Evolutionary conservation across 257 asterid species (phyloP), one percentile per base, ranked within the genome.

Genomic region (Gardenia jasminoides): DNA sequence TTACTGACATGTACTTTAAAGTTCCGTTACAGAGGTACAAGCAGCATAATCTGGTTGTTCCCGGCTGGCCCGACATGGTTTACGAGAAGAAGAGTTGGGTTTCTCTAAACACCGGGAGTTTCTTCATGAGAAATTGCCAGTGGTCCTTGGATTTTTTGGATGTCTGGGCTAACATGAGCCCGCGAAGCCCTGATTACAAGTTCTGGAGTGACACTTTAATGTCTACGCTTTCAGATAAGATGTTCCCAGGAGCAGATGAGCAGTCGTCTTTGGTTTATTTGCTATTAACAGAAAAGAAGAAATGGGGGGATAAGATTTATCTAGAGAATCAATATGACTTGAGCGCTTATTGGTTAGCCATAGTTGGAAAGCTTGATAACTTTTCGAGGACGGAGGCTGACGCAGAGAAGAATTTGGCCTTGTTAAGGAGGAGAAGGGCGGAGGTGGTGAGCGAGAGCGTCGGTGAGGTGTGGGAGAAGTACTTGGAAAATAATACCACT

Each of bases 111-210:
- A 56, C 82, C 7, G 82, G 78, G 47, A 72, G 69, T 33, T 79
- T 79, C 31, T 59, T 79, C 24, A 69, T 72, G 44, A 43, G 82
- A 39, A 79, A 72, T 31, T 71, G 78, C 31, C 78, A 79, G 47
- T 79, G 82, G 82, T 79, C 78, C 7, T 9, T 79, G 44, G 82
- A 79, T 46, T 72, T 79, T 33, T 12, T 79, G 50, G 82, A 79
- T 47, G 72, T 28, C 10, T 79, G 72, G 82, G 83, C 86, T 17
- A 72, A 24, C 13, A 85, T 85, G 86, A 82, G 88, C 22, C 86
- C 86, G 9, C 70, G 76, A 73, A 72, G 81, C n/a, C 76, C 81
- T 16, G 78, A 80, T 16, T 81, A 80, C n/a, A 82, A 82, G 2
- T 46, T 78, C 17, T 83, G 87, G 84, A 81, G 85, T 10, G 17